Percentiles rank a stretch among this genome's conserved stretches.
Evolutionary conservation across 768 basidiomycete species (phyloP).

Genomic region (Auricularia sp.): DNA sequence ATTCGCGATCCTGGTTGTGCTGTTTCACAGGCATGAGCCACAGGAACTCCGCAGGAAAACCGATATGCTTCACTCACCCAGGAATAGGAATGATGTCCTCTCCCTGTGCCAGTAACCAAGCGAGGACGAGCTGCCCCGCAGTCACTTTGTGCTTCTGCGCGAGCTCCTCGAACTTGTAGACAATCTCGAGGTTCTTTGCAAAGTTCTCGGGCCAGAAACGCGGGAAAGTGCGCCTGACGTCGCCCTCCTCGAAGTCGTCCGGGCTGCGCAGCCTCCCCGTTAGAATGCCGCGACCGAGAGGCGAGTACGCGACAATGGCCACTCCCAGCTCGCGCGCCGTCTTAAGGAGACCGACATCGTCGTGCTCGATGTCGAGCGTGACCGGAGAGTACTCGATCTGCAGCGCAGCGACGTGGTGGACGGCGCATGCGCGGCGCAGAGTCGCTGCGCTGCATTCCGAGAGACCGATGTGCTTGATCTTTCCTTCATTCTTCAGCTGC

Average conservation of each 20-base stretch:
- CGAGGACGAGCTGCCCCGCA: constrained; percentile 19
- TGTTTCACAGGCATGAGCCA: neutral
- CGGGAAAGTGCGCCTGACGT: constrained; percentile 20
- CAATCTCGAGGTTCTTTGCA: constrained; percentile 23
- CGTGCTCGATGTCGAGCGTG: constrained; percentile 8
- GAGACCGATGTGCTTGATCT: constrained; percentile 12
- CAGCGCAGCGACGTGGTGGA: constrained; percentile 10
- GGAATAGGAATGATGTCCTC: constrained; percentile 20
- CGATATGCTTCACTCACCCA: constrained; percentile 5
- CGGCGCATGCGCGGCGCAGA: constrained; percentile 10
- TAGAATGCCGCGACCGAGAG: constrained; percentile 28
- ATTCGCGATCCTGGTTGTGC: constrained; percentile 3
- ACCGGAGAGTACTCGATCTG: constrained; percentile 17
- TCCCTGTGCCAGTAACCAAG: constrained; percentile 22
- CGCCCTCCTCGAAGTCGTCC: constrained; percentile 19
- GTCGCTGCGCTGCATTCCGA: constrained; percentile 10
- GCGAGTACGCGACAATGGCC: constrained; percentile 24
- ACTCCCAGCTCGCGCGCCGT: constrained; percentile 21
- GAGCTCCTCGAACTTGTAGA: constrained; percentile 21
- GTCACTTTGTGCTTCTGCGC: constrained; percentile 22
- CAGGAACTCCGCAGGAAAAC: neutral
- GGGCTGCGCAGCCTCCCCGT: constrained; percentile 17
- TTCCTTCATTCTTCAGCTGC: constrained; percentile 11
- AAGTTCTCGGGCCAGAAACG: constrained; percentile 25
- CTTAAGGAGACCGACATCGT: constrained; percentile 17